Evolutionary conservation across 2,329 filamentous ascomycete species (phyloP), one percentile per base, ranked within the genome.

Genomic region (Penicillium sp.): DNA sequence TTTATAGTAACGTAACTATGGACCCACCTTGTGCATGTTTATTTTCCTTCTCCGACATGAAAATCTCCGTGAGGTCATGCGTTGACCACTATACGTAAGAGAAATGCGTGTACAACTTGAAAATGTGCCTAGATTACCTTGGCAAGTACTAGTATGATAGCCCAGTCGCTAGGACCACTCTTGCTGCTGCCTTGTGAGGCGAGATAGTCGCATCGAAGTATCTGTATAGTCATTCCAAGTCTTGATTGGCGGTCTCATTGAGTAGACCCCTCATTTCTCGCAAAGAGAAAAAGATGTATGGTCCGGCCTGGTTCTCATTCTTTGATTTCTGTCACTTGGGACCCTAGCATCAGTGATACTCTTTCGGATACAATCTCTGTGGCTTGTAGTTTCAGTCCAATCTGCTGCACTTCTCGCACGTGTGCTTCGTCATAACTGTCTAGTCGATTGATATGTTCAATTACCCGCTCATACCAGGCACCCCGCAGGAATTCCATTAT

Each of bases 401-500:
- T 26, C 8, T 6, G 34, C 19, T 14, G 24, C n/a, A 19, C 46
- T 10, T 21, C 42, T 14, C 7, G 26, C 2, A 40, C 39, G 29
- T 59, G 46, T 4, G 45, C 16, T 40, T 54, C 34, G 24, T 61
- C 48, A 33, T 53, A 54, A 2, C 13, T 36, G n/a, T 54, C 55
- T 10, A 26, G 42, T 11, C 18, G 45, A 2, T 28, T 54, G 1
- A 59, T 37, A 37, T 47, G 31, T 5, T 45, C 45, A 11, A 51
- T 33, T 3, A 59, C 43, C 16, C 29, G 44, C 3, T 29, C 16
- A 29, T 55, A 46, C 56, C 51, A 57, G 13, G 28, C 28, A 2
- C 47, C 33, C 24, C 51, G 26, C 19, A 57, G 19, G 26, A 61
- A 59, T 5, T 55, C 51, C 5, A 51, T 29, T 6, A 61, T 39